These are phyloP conservation scores for Primulina huaijiensis DNA, from an alignment of 257 asterid species.

Conservation along the genomic window DNA sequence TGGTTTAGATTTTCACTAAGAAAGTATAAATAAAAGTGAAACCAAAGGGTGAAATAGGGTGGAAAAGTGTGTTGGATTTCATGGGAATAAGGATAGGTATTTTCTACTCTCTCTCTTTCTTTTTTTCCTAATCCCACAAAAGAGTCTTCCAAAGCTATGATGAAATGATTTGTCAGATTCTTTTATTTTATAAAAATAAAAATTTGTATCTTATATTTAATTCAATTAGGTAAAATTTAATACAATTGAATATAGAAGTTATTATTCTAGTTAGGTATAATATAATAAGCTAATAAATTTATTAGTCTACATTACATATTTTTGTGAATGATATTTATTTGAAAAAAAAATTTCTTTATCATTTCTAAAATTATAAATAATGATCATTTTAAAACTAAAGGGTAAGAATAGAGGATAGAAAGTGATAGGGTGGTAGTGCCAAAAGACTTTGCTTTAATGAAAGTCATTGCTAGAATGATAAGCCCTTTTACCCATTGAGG, in stretches of 20 bases:
- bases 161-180: conserved; percentile 18
- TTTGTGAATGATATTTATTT: background rate
- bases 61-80: background rate
- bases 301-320: background rate
- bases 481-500: conserved; percentile 21
- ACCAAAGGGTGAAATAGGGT: conserved; percentile 5
- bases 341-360: no score
- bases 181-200: background rate
- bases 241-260: no score
- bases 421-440: background rate
- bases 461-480: conserved; percentile 35
- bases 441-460: conserved; percentile 29
- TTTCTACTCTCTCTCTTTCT: conserved; percentile 4
- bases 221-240: no score
- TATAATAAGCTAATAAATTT: no score
- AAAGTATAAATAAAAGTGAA: background rate
- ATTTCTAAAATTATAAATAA: no score
- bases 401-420: conserved; percentile 9
- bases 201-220: no score
- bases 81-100: background rate
- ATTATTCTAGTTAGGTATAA: background rate
- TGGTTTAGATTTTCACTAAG: background rate
- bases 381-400: background rate
- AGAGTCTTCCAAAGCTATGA: conserved; percentile 32
- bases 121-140: background rate